These are phyloP conservation scores for Kwoniella botswanensis DNA, from an alignment of 768 basidiomycete genomes.

Conservation along the genomic window DNA sequence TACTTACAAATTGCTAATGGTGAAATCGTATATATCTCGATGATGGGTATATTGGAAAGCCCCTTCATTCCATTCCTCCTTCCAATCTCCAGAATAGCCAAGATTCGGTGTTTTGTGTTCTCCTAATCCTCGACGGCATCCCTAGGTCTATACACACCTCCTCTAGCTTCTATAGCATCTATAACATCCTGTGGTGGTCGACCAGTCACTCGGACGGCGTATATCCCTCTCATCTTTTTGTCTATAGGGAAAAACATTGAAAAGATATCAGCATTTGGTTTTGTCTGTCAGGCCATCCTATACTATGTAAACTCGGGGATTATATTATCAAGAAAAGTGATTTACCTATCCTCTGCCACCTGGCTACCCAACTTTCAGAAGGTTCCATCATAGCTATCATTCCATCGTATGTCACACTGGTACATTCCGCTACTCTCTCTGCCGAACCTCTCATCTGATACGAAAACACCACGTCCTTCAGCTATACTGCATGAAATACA, in stretches of 20 bases:
- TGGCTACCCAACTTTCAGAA: constrained; percentile 89
- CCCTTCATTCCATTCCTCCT: not conserved
- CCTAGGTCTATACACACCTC: constrained; percentile 47
- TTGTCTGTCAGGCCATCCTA: not conserved
- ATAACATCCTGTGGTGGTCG: constrained; percentile 53
- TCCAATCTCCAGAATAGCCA: not conserved
- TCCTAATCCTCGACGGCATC: constrained; percentile 48
- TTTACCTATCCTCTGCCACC: constrained; percentile 93
- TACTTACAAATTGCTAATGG: not conserved
- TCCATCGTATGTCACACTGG: constrained; percentile 91
- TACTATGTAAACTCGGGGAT: not conserved
- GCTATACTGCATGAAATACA: too few relatives aligned
- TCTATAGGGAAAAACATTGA: constrained; percentile 62
- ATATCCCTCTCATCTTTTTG: constrained; percentile 88
- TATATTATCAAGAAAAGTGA: constrained; percentile 22
- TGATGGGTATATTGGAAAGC: not conserved
- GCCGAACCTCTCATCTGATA: constrained; percentile 81
- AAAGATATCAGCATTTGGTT: not conserved
- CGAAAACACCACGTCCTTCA: too few relatives aligned
- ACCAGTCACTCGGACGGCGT: constrained; percentile 73
- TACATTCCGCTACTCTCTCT: constrained; percentile 83
- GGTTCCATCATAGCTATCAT: constrained; percentile 85
- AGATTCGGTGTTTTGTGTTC: too few relatives aligned
- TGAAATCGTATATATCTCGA: not conserved
- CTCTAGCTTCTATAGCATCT: constrained; percentile 44